Evolutionary conservation across 495 filamentous ascomycete genomes (phyloP).

Genomic region (Penicillium dipodomyicola): DNA sequence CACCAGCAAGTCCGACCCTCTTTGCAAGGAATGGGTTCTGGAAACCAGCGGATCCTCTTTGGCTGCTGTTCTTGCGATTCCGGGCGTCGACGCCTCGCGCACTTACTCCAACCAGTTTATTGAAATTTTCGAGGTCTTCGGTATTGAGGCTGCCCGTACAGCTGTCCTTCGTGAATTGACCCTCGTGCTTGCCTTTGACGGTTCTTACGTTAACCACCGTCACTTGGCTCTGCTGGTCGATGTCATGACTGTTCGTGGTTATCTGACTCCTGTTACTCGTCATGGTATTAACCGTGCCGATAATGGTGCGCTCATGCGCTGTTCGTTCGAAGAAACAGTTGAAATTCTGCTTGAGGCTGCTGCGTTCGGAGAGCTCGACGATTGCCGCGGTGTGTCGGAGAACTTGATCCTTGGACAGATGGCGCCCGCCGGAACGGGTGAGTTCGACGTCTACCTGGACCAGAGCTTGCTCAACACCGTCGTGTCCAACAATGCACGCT

Average conservation of each 20-base stretch:
- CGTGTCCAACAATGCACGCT: constrained; percentile 81
- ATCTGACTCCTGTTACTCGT: constrained; percentile 91
- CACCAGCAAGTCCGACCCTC: constrained; percentile 62
- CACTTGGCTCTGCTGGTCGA: constrained; percentile 95
- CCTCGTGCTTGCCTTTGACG: constrained; percentile 90
- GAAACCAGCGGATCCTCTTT: constrained; percentile 90
- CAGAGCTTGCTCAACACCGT: constrained; percentile 93
- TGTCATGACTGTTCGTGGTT: constrained; percentile 94
- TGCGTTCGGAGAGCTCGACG: constrained; percentile 89
- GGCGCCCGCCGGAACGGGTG: constrained; percentile 92
- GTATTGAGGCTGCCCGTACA: constrained; percentile 88
- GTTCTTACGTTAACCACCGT: constrained; percentile 98
- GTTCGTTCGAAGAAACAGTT: constrained; percentile 98
- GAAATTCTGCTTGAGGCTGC: constrained; percentile 97
- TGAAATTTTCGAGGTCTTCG: constrained; percentile 88
- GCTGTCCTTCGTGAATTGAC: constrained; percentile 85
- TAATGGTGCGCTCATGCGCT: constrained; percentile 97
- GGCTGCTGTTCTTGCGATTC: constrained; percentile 75
- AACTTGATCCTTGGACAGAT: constrained; percentile 98
- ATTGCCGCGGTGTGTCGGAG: constrained; percentile 96
- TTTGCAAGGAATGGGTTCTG: constrained; percentile 89
- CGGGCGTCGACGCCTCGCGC: constrained; percentile 83
- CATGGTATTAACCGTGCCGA: constrained; percentile 98
- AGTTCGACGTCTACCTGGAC: constrained; percentile 89
- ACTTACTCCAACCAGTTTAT: constrained; percentile 95